Evolutionary conservation across 2,329 filamentous ascomycete genomes (phyloP).

Genomic region (Penicillium frequentans): DNA sequence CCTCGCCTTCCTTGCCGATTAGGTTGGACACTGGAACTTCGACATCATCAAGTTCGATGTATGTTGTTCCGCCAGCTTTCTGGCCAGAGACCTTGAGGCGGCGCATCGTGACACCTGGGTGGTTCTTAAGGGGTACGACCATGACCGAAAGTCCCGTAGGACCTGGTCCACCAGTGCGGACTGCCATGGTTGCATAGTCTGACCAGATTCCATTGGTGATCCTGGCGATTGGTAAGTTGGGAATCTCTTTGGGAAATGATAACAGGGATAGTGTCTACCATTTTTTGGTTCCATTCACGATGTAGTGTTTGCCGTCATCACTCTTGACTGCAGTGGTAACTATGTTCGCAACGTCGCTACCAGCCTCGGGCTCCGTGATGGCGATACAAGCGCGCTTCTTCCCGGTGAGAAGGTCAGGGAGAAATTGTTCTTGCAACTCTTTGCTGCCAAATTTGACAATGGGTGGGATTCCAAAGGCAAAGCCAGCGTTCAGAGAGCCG

Average conservation of each 20-base stretch:
- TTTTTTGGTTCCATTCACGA: slow-evolving; percentile 76
- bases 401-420: slow-evolving; percentile 67
- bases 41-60: slow-evolving; percentile 74
- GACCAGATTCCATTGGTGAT: slow-evolving; percentile 73
- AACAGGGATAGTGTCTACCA: slow-evolving; percentile 48
- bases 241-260: not conserved
- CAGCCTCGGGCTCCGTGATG: slow-evolving; percentile 75
- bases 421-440: slow-evolving; percentile 63
- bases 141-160: slow-evolving; percentile 64
- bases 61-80: slow-evolving; percentile 67
- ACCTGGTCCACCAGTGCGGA: slow-evolving; percentile 68
- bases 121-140: slow-evolving; percentile 67
- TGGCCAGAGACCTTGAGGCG: slow-evolving; percentile 67
- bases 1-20: slow-evolving; percentile 67
- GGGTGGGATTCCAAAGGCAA: slow-evolving; percentile 71
- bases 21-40: slow-evolving; percentile 69
- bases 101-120: slow-evolving; percentile 67
- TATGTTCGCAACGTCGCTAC: slow-evolving; percentile 73
- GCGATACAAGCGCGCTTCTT: slow-evolving; percentile 71
- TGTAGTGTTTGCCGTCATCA: slow-evolving; percentile 64
- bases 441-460: slow-evolving; percentile 67
- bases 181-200: slow-evolving; percentile 69
- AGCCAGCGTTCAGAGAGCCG: slow-evolving; percentile 67
- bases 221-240: slow-evolving; percentile 31
- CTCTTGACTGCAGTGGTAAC: slow-evolving; percentile 65